Base-by-base conservation (phyloP, 106 monocot genomes). In the Dactylorhiza incarnata region DNA sequence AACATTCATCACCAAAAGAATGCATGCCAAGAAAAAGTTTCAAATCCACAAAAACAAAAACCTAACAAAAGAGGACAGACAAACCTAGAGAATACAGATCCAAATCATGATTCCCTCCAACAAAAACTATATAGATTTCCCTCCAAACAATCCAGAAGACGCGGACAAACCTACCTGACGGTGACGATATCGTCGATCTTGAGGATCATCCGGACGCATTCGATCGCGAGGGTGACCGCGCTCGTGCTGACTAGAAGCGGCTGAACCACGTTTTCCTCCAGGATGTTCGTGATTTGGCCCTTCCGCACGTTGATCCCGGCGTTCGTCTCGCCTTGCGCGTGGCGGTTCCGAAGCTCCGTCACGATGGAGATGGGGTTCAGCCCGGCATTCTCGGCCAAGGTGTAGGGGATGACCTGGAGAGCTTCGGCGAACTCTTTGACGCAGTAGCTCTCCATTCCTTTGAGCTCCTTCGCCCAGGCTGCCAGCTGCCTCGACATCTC, bases 151-250 rank as follows among this genome's bases (percentile, higher is more conserved):
- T 17, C 22, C 6, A 58, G 0, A 58, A 1, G 7, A 58, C 8
- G 19, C 22, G 0, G 54, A 68, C 13, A 5, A 13, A 44, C 23
- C 49, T 72, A 99, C 78, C 99, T 80, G 45, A 99, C 99, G 8
- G 86, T 92, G 73, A 99, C 82, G 2, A 99, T 99, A 74, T 99
- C 99, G 62, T 99, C 99, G 45, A 99, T 99, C 92, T 99, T 99
- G 73, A 99, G 74, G 70, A 99, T 99, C 99, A 99, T 99, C 78
- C 99, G 85, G 45, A 99, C 99, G 52, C 94, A 99, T 70, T 94
- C 99, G 0, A 91, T 77, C 0, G 99, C 84, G 22, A 99, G 81
- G 5, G 94, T 85, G 55, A 99, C 83, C 3, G 99, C 94, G 17
- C 94, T 92, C 0, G 89, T 94, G 82, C 90, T 99, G 16, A 99